phyloP scores from a whole-genome alignment of 1,284 basidiomycete genomes.

The Chalciporus sp. region DNA sequence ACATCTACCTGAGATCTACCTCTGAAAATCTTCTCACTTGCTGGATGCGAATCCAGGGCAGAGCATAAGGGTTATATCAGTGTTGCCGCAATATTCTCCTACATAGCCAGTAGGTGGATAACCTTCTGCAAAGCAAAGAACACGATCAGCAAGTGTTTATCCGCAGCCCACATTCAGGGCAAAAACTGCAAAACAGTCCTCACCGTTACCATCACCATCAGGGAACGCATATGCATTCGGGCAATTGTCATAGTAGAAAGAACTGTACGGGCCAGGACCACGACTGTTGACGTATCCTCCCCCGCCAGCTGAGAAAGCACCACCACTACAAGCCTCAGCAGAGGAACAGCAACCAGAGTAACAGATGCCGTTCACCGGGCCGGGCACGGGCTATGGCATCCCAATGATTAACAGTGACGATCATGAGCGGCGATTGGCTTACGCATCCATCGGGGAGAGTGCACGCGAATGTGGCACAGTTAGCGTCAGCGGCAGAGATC shows the following conservation, averaged over 20 bases:
- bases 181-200: too few relatives aligned
- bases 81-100: conserved; percentile 21
- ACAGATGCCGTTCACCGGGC: conserved; percentile 19
- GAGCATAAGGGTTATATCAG: conserved; percentile 23
- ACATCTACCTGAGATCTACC: too few relatives aligned
- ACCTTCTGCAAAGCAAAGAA: not conserved
- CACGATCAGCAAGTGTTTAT: too few relatives aligned
- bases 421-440: not conserved
- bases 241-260: conserved; percentile 27
- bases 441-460: conserved; percentile 22
- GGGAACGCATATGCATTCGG: conserved; percentile 31
- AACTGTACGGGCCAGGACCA: conserved; percentile 26
- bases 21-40: not conserved
- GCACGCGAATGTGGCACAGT: conserved; percentile 22
- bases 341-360: conserved; percentile 29
- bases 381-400: conserved; percentile 23
- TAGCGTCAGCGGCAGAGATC: conserved; percentile 18
- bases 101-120: conserved; percentile 22
- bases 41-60: conserved; percentile 22
- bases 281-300: conserved; percentile 25
- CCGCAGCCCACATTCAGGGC: too few relatives aligned
- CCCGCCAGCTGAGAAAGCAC: conserved; percentile 27
- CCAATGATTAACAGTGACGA: too few relatives aligned
- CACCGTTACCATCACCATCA: conserved; percentile 21
- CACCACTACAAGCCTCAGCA: conserved; percentile 19